These are phyloP conservation scores for Cladosporium cucumerinum DNA, from an alignment of 2,329 filamentous ascomycete species.

Conservation along the genomic window DNA sequence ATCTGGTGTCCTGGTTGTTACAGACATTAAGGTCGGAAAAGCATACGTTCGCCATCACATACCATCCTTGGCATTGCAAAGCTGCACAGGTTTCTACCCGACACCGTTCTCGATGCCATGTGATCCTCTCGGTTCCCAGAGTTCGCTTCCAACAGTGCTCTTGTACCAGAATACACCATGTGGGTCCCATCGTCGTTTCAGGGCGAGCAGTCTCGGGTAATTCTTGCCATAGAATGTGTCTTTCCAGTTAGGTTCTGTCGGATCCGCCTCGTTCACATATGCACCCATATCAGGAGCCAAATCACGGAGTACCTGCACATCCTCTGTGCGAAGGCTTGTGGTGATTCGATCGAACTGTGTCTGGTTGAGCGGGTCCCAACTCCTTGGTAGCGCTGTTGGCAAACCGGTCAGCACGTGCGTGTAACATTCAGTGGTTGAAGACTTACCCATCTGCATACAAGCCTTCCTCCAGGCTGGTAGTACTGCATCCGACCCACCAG, in stretches of 20 bases:
- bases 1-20: not conserved
- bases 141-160: slow-evolving; percentile 40
- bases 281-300: slow-evolving; percentile 41
- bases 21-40: not conserved
- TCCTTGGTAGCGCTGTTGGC: slow-evolving; percentile 16
- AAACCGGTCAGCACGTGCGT: not conserved
- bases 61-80: not conserved
- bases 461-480: slow-evolving; percentile 23
- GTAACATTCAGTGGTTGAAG: not conserved
- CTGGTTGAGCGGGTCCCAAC: slow-evolving; percentile 29
- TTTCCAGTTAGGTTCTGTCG: slow-evolving; percentile 41
- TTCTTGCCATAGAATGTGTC: slow-evolving; percentile 43
- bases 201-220: slow-evolving; percentile 35
- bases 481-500: slow-evolving; percentile 21
- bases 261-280: slow-evolving; percentile 36
- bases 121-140: slow-evolving; percentile 27
- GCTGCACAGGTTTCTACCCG: slow-evolving; percentile 18
- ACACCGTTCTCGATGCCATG: slow-evolving; percentile 21
- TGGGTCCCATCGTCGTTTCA: slow-evolving; percentile 45
- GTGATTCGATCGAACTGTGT: slow-evolving; percentile 28
- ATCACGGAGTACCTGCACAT: slow-evolving; percentile 31
- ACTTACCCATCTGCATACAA: slow-evolving; percentile 18
- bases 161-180: slow-evolving; percentile 40
- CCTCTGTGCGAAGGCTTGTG: slow-evolving; percentile 10
- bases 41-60: not conserved